A percentile compares a stretch with the other conserved stretches of the same genome.
Evolutionary conservation across 305 asterid genomes (phyloP).

Genomic region (Solanum hybrid): DNA sequence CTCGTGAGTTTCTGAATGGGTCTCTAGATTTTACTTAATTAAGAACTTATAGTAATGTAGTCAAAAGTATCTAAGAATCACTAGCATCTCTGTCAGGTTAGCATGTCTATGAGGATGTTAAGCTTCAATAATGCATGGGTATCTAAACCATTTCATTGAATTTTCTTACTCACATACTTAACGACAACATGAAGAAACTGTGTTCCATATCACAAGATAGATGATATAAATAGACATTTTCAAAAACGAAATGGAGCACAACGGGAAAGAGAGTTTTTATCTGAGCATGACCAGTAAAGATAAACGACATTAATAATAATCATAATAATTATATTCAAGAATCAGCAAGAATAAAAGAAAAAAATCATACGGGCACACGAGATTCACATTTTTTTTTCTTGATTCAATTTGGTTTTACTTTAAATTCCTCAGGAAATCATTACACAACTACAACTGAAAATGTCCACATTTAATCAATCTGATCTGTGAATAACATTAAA

Average conservation of each 20-base stretch:
- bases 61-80: not conserved
- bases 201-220: not conserved
- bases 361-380: not conserved
- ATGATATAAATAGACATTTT: not conserved
- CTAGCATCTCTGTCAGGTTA: not conserved
- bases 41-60: not conserved
- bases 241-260: not conserved
- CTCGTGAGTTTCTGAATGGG: not conserved
- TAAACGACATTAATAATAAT: not conserved
- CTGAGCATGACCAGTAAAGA: not conserved
- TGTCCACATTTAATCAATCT: not conserved
- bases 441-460: not conserved
- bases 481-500: not conserved
- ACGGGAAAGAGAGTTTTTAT: not conserved
- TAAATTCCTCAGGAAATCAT: not conserved
- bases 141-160: too few species aligned
- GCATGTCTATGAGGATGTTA: not conserved
- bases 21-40: not conserved
- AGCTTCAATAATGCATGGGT: not conserved
- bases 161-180: not conserved
- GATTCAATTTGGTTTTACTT: not conserved
- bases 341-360: not conserved
- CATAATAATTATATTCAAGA: not conserved
- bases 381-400: not conserved
- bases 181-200: not conserved